Percentiles rank a stretch among this genome's conserved stretches.
Conservation (phyloP, 768 basidiomycete genomes). For the Pulveroboletus frians region DNA sequence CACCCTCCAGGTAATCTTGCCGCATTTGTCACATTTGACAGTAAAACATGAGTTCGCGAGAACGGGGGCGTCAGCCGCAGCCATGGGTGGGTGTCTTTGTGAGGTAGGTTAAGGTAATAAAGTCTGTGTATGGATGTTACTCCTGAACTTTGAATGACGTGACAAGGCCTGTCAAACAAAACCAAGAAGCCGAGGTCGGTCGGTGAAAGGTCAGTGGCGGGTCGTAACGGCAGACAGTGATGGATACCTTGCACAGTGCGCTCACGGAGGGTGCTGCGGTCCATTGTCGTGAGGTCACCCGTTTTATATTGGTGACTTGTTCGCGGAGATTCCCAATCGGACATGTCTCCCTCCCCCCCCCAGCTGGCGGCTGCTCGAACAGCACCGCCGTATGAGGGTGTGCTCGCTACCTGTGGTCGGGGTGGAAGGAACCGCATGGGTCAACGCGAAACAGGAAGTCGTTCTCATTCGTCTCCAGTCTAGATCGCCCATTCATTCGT, state of each 20-base stretch:
- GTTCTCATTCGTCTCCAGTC: not conserved
- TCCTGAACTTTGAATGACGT: constrained; percentile 19
- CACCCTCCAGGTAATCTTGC: constrained; percentile 71
- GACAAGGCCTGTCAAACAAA: constrained; percentile 7
- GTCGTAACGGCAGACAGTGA: constrained; percentile 7
- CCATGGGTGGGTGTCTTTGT: constrained; percentile 22
- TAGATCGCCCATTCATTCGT: not conserved
- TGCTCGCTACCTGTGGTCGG: not conserved
- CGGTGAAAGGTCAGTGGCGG: not conserved
- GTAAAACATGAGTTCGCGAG: constrained; percentile 51
- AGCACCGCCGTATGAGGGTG: too few species aligned
- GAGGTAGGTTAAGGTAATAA: constrained; percentile 32
- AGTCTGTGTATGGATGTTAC: constrained; percentile 19
- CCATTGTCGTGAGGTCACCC: too few species aligned
- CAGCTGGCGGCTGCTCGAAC: not conserved
- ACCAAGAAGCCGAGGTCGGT: not conserved
- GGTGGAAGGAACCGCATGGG: not conserved
- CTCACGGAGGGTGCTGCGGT: too few species aligned
- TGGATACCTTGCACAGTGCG: constrained; percentile 7
- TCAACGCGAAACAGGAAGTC: not conserved
- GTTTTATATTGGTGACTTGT: constrained; percentile 2
- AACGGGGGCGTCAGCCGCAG: constrained; percentile 17
- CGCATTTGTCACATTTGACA: constrained; percentile 56
- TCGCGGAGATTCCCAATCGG: not conserved
- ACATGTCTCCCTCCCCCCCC: not conserved